Percentiles rank a stretch among this genome's conserved stretches.
These are phyloP conservation scores for Carpinus viminea DNA, from an alignment of 306 rosid species.

Conservation along the genomic window DNA sequence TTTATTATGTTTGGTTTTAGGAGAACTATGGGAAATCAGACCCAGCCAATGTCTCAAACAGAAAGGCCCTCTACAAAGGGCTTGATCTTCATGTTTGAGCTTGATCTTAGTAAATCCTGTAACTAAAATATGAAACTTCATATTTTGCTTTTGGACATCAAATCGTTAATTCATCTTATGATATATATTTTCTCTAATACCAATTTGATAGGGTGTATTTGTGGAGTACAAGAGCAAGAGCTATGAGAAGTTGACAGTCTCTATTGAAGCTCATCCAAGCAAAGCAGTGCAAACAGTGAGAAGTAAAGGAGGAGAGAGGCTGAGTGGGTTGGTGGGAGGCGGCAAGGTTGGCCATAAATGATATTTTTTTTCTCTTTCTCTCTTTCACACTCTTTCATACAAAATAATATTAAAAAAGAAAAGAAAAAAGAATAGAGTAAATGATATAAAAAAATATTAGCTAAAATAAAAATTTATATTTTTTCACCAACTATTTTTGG, in stretches of 20 bases:
- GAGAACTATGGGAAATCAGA: constrained; percentile 78
- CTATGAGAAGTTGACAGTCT: constrained; percentile 55
- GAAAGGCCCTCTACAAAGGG: constrained; percentile 65
- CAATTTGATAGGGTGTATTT: constrained; percentile 56
- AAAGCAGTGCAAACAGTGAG: constrained; percentile 75
- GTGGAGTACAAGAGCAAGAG: constrained; percentile 69
- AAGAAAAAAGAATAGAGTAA: too few species aligned
- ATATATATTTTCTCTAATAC: constrained; percentile 10
- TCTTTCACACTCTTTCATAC: too few species aligned
- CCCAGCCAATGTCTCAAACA: constrained; percentile 62
- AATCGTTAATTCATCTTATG: too few species aligned
- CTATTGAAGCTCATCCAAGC: constrained; percentile 80
- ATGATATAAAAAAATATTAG: too few species aligned
- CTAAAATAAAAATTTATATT: too few species aligned
- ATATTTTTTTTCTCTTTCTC: too few species aligned
- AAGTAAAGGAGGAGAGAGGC: constrained; percentile 47
- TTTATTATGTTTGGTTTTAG: constrained; percentile 38
- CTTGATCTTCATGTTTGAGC: constrained; percentile 75
- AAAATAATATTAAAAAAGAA: too few species aligned
- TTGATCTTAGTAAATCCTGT: not conserved
- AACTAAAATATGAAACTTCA: not conserved
- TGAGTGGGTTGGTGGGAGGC: not conserved
- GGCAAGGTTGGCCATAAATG: too few species aligned
- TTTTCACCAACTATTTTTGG: too few species aligned
- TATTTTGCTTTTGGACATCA: not conserved